Conservation (phyloP, 163 green algal genomes). For the Scenedesmus sp. region DNA sequence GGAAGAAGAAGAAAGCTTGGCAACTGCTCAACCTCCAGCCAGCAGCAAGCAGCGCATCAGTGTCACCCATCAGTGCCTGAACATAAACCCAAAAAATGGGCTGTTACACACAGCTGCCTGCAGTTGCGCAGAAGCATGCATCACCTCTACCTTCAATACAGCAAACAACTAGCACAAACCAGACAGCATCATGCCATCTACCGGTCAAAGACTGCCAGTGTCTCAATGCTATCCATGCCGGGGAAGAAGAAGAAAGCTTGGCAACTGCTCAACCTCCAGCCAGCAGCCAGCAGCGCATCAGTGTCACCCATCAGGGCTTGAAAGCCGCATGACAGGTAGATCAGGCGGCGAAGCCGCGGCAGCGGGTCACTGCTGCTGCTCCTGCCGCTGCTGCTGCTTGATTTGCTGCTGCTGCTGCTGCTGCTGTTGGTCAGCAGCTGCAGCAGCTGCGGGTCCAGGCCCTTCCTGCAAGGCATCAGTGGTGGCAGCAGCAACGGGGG, state of each 20-base stretch:
- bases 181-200: background rate
- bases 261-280: slow-evolving; percentile 67
- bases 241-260: slow-evolving; percentile 82
- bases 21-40: background rate
- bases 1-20: no score
- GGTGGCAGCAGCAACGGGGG: background rate
- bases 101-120: background rate
- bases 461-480: slow-evolving; percentile 61
- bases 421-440: slow-evolving; percentile 63
- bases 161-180: background rate
- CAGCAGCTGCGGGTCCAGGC: slow-evolving; percentile 76
- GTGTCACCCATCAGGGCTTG: slow-evolving; percentile 69
- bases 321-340: slow-evolving; percentile 83
- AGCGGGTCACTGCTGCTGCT: background rate
- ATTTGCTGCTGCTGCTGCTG: background rate
- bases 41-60: background rate
- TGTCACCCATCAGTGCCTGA: no score
- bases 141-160: no score
- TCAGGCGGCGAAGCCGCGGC: slow-evolving; percentile 51
- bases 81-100: no score
- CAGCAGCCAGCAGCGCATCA: slow-evolving; percentile 60
- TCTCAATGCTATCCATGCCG: slow-evolving; percentile 80
- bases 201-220: slow-evolving; percentile 69
- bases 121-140: no score
- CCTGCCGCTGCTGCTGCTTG: slow-evolving; percentile 1